Evolutionary conservation across 768 basidiomycete genomes (phyloP), one percentile per base, ranked within the genome.

Genomic region (Lactarius hengduanensis): DNA sequence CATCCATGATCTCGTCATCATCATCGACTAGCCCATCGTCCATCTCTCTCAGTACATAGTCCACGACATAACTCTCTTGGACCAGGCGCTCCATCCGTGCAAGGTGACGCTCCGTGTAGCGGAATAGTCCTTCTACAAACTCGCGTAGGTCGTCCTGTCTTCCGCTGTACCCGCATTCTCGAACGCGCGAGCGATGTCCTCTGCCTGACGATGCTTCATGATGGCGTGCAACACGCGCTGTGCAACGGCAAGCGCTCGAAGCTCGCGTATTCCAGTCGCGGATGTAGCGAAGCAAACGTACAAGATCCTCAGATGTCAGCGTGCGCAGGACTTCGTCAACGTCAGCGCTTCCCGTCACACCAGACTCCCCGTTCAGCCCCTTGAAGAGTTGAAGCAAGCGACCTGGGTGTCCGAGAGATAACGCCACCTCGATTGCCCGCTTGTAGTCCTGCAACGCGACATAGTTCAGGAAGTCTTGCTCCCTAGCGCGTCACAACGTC

Each of bases 201-300:
- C 90, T 6, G 89, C 86, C 1, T 87, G 79, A 34, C 88, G 86
- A 68, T 91, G 78, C 76, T 91, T 92, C 67, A 98, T 76, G 59
- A 98, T 78, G 5, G 94, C 88, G 73, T 91, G 85, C 63, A 99
- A 77, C 50, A 98, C 82, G 38, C 80, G 80, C 78, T 99, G 97
- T 8, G 96, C 96, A 54, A 97, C 83, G 20, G 79, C 81, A 68
- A n/a, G 91, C 90, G 26, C 92, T 94, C 73, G 88, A 88, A n/a
- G 91, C 91, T 68, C 88, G 89, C n/a, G 95, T 87, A 76, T 98
- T 99, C 97, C 97, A 99, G 70, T 90, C 88, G 56, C 92, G 83
- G 54, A 94, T 82, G 76, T 92, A 95, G 20, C 84, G 84, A 61
- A 98, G 79, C 41, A 99, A 82, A 64, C 87, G 87, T 7, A 87